Evolutionary conservation across 768 basidiomycete genomes (phyloP).

Genomic region (Guyanaporus albipodus): DNA sequence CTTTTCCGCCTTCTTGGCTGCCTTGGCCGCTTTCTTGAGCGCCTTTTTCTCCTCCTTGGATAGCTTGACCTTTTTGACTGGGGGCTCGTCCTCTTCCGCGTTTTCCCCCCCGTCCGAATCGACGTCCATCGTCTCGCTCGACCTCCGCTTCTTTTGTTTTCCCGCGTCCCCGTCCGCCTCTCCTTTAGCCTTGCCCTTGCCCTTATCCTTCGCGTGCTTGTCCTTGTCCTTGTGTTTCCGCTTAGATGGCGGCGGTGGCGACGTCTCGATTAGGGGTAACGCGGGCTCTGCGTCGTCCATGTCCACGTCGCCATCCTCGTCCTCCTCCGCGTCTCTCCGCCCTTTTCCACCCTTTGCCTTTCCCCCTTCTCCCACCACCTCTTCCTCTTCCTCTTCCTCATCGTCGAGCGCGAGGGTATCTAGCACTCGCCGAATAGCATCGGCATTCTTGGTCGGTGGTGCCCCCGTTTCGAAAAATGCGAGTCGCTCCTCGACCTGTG

Average conservation of each 20-base stretch:
- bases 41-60: slow-evolving; percentile 88
- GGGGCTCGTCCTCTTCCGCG: slow-evolving; percentile 41
- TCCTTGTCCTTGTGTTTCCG: slow-evolving; percentile 44
- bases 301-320: slow-evolving; percentile 35
- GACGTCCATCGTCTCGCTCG: slow-evolving; percentile 63
- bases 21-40: slow-evolving; percentile 72
- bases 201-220: slow-evolving; percentile 3
- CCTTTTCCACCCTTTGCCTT: no score
- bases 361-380: slow-evolving; percentile 35
- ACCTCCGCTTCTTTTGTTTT: slow-evolving; percentile 55
- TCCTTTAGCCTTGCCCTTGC: not conserved
- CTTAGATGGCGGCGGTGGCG: slow-evolving; percentile 59
- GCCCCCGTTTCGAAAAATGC: slow-evolving; percentile 91
- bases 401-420: slow-evolving; percentile 71
- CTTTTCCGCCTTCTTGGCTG: slow-evolving; percentile 51
- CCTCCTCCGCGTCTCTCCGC: not conserved
- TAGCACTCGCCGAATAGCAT: slow-evolving; percentile 87
- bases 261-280: slow-evolving; percentile 56
- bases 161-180: slow-evolving; percentile 31
- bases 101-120: slow-evolving; percentile 27
- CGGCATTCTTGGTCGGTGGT: slow-evolving; percentile 85
- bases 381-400: slow-evolving; percentile 52
- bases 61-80: slow-evolving; percentile 68
- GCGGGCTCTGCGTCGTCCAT: slow-evolving; percentile 42
- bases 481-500: slow-evolving; percentile 94